Evolutionary conservation across 2,329 filamentous ascomycete genomes (phyloP).

Genomic region (Neonectria ditissima): DNA sequence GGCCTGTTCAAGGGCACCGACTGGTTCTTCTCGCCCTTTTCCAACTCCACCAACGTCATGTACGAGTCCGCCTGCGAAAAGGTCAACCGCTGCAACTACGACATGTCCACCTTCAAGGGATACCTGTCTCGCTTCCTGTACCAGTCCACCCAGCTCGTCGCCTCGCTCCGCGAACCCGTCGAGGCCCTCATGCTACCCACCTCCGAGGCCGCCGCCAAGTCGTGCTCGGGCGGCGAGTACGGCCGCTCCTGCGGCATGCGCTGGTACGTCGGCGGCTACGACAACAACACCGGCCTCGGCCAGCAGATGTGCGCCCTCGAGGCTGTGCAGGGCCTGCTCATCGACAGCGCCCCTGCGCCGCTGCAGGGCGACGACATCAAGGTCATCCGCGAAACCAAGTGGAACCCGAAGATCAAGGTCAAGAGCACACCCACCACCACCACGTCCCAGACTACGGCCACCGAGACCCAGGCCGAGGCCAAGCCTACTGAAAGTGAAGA

Average conservation of each 20-base stretch:
- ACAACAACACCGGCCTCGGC: constrained; percentile 67
- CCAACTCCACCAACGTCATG: constrained; percentile 70
- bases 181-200: constrained; percentile 62
- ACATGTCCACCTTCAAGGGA: constrained; percentile 77
- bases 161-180: constrained; percentile 63
- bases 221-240: constrained; percentile 67
- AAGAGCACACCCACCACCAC: constrained; percentile 27
- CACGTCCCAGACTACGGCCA: constrained; percentile 10
- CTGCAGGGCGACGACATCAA: constrained; percentile 62
- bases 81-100: constrained; percentile 66
- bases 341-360: constrained; percentile 57
- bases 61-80: constrained; percentile 75
- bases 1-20: constrained; percentile 64
- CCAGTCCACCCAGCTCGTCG: constrained; percentile 67
- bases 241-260: constrained; percentile 69
- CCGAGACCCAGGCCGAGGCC: constrained; percentile 20
- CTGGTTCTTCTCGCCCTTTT: constrained; percentile 66
- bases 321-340: constrained; percentile 70
- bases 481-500: constrained; percentile 36
- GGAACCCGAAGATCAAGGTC: constrained; percentile 32
- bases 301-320: constrained; percentile 75
- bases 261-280: constrained; percentile 71
- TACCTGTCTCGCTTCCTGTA: constrained; percentile 75
- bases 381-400: constrained; percentile 51
- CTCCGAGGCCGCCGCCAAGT: constrained; percentile 65